Percentiles rank a stretch among this genome's conserved stretches.
These are phyloP conservation scores for Scheffersomyces illinoinensis DNA, from an alignment of 1,139 yeast species.

Conservation along the genomic window DNA sequence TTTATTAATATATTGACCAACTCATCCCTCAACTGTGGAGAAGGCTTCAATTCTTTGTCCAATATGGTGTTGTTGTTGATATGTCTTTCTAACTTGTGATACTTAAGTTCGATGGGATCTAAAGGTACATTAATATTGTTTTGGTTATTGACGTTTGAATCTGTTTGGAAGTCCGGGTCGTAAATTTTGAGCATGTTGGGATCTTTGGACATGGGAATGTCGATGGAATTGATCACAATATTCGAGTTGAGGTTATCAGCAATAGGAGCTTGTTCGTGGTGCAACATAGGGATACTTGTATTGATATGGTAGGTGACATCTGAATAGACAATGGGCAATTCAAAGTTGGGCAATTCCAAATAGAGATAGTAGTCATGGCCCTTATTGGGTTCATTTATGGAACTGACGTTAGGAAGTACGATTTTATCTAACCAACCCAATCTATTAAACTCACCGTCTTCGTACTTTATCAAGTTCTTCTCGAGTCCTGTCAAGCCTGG, in stretches of 20 bases:
- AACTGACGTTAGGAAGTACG: conserved; percentile 53
- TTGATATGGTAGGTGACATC: conserved; percentile 41
- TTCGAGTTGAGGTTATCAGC: conserved; percentile 17
- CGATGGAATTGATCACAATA: conserved; percentile 35
- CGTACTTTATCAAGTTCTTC: conserved; percentile 58
- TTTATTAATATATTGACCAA: conserved; percentile 65
- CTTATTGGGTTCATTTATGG: conserved; percentile 19
- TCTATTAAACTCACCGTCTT: conserved; percentile 62
- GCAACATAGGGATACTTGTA: neutral
- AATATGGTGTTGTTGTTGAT: conserved; percentile 73
- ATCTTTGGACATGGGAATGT: conserved; percentile 26
- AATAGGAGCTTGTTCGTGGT: conserved; percentile 14
- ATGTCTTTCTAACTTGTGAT: conserved; percentile 75
- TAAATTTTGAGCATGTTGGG: conserved; percentile 23
- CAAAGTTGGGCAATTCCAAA: conserved; percentile 75
- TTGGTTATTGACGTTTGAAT: conserved; percentile 5
- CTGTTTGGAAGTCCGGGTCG: conserved; percentile 41
- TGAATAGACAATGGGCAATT: conserved; percentile 77
- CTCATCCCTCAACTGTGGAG: conserved; percentile 78
- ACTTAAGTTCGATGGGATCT: conserved; percentile 91
- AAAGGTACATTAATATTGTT: conserved; percentile 32
- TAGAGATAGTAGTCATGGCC: conserved; percentile 46
- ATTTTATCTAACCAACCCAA: conserved; percentile 78
- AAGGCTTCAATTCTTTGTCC: conserved; percentile 87
- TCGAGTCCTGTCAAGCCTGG: conserved; percentile 44